A percentile compares a stretch with the other conserved stretches of the same genome.
Conservation (phyloP, 1,284 basidiomycete genomes). For the Phlebopus sp. region DNA sequence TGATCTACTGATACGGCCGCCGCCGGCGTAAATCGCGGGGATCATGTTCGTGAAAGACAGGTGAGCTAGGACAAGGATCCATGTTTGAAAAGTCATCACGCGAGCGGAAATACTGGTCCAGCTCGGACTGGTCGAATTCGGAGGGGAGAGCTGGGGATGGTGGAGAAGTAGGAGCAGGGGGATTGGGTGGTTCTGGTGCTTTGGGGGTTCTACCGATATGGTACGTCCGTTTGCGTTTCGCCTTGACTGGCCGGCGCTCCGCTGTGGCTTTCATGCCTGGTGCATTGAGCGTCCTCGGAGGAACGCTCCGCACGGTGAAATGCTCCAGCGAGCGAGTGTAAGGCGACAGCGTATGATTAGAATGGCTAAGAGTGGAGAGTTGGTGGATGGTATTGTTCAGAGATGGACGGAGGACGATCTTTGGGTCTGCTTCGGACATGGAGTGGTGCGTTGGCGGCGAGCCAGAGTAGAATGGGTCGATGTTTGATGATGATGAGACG, state of each 20-base stretch:
- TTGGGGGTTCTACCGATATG: conserved; percentile 51
- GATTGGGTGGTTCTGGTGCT: conserved; percentile 9
- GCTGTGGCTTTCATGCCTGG: conserved; percentile 26
- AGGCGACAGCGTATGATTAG: conserved; percentile 88
- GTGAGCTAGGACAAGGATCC: not conserved
- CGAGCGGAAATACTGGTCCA: conserved; percentile 72
- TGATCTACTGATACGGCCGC: conserved; percentile 4
- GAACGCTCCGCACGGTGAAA: conserved; percentile 86
- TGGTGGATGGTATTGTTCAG: conserved; percentile 77
- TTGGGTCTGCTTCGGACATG: conserved; percentile 40
- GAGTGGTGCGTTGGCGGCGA: conserved; percentile 39
- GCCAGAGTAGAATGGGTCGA: conserved; percentile 34
- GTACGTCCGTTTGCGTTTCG: conserved; percentile 73
- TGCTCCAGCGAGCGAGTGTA: conserved; percentile 87
- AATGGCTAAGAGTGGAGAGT: conserved; percentile 78
- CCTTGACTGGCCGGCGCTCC: conserved; percentile 61
- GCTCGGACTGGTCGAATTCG: conserved; percentile 73
- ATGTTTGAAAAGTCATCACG: conserved; percentile 36
- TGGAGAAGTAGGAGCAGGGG: conserved; percentile 17
- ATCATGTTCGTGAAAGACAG: conserved; percentile 5
- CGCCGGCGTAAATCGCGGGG: conserved; percentile 18
- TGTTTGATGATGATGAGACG: conserved; percentile 39
- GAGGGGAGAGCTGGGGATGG: conserved; percentile 43
- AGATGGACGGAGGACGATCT: conserved; percentile 68
- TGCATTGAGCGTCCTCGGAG: conserved; percentile 45